Evolutionary conservation across 1,284 basidiomycete species (phyloP).

Genomic region (Trichosporon coremiiforme): DNA sequence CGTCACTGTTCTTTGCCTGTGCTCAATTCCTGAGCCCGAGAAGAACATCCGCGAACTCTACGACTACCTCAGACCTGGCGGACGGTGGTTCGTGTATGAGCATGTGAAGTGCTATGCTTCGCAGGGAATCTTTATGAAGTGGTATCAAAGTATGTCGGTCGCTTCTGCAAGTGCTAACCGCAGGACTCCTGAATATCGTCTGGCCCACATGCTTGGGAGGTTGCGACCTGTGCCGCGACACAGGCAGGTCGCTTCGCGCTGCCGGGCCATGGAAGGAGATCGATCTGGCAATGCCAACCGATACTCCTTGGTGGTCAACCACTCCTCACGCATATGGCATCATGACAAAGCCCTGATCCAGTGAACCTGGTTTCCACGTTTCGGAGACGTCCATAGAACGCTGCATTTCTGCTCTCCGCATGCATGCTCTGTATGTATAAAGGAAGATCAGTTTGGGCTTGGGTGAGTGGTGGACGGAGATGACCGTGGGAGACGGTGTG

Average conservation of each 20-base stretch:
- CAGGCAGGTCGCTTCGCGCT: conserved; percentile 10
- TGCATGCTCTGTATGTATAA: no score
- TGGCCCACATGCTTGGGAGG: conserved; percentile 31
- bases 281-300: conserved; percentile 30
- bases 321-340: conserved; percentile 31
- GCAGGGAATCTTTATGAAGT: conserved; percentile 23
- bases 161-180: background rate
- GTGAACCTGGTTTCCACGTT: no score
- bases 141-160: conserved; percentile 26
- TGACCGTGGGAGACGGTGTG: no score
- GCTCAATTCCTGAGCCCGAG: conserved; percentile 30
- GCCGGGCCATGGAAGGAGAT: conserved; percentile 28
- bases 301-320: conserved; percentile 26
- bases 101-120: conserved; percentile 23
- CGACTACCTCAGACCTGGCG: conserved; percentile 31
- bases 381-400: no score
- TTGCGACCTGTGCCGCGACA: conserved; percentile 31
- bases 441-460: no score
- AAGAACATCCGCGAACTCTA: conserved; percentile 32
- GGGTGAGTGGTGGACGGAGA: no score
- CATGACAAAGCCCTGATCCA: conserved; percentile 23
- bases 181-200: conserved; percentile 27
- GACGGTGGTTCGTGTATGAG: conserved; percentile 32
- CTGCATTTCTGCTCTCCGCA: no score
- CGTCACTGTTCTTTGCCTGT: conserved; percentile 31